Conservation (phyloP, 1,139 yeast genomes). For the Debaryomyces fabryi region DNA sequence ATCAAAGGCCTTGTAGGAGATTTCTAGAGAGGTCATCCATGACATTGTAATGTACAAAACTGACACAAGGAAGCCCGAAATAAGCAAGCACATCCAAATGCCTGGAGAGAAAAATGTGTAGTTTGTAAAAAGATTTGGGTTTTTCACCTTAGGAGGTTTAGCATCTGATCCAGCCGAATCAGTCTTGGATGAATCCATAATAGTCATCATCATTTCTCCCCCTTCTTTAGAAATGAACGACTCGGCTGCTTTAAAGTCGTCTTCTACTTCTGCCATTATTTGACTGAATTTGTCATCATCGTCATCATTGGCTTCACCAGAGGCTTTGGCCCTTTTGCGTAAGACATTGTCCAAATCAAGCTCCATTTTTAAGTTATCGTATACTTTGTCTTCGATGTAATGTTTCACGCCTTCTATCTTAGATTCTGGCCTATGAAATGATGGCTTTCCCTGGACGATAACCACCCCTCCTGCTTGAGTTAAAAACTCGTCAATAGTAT, state of each 20-base stretch:
- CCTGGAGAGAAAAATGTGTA: constrained; percentile 57
- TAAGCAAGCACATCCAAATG: constrained; percentile 66
- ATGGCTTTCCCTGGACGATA: constrained; percentile 37
- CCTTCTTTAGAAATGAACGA: constrained; percentile 33
- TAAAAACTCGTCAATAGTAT: constrained; percentile 23
- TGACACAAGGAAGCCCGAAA: constrained; percentile 53
- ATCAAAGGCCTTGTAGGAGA: constrained; percentile 73
- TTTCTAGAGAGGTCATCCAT: constrained; percentile 65
- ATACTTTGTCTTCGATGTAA: constrained; percentile 24
- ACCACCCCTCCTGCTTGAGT: constrained; percentile 15
- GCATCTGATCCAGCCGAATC: constrained; percentile 6
- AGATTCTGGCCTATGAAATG: constrained; percentile 23
- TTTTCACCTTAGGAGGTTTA: constrained; percentile 11
- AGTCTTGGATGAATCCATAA: constrained; percentile 19
- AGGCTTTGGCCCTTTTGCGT: constrained; percentile 14
- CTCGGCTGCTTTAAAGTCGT: constrained; percentile 38
- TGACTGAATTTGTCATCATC: constrained; percentile 18
- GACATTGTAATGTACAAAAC: constrained; percentile 57
- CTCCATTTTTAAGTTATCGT: constrained; percentile 24
- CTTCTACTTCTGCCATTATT: constrained; percentile 34
- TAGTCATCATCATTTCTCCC: constrained; percentile 24
- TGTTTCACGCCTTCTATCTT: constrained; percentile 24
- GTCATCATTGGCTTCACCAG: constrained; percentile 10
- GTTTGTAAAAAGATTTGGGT: constrained; percentile 35
- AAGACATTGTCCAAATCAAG: constrained; percentile 17